Percentiles rank a stretch among this genome's conserved stretches.
Evolutionary conservation across 257 asterid genomes (phyloP).

Genomic region (Capsicum pubescens): DNA sequence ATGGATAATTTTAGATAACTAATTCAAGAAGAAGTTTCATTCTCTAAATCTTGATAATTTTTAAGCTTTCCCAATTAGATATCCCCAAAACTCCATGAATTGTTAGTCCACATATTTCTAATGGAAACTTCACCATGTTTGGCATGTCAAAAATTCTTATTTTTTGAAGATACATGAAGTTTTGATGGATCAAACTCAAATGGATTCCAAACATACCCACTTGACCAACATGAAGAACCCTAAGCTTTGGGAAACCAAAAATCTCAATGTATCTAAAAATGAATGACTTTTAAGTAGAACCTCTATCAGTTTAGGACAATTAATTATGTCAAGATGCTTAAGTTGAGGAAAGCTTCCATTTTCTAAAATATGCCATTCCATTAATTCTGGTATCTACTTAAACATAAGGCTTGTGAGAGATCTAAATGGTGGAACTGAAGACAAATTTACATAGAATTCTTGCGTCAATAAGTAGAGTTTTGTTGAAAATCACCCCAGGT

Average conservation of each 20-base stretch:
- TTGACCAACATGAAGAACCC: slow-evolving; percentile 47
- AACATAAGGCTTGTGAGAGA: too few relatives aligned
- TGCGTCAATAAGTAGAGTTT: too few relatives aligned
- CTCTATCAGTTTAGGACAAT: slow-evolving; percentile 52
- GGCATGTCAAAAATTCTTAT: slow-evolving; percentile 11
- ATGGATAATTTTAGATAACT: background rate
- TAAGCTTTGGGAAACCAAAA: slow-evolving; percentile 67
- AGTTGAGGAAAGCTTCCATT: slow-evolving; percentile 53
- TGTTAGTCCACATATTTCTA: slow-evolving; percentile 17
- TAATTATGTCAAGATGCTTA: slow-evolving; percentile 59
- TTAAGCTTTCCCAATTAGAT: background rate
- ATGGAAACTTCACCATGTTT: slow-evolving; percentile 13
- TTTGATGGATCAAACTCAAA: background rate
- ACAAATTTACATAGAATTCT: too few relatives aligned
- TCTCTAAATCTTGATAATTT: background rate
- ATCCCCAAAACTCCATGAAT: background rate
- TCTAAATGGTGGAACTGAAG: too few relatives aligned
- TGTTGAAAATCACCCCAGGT: slow-evolving; percentile 13
- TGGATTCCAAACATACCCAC: slow-evolving; percentile 15
- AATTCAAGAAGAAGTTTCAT: background rate
- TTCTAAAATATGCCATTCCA: slow-evolving; percentile 52
- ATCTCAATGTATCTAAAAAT: slow-evolving; percentile 60
- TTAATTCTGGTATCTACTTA: slow-evolving; percentile 68
- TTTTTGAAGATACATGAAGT: background rate
- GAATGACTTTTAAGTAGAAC: slow-evolving; percentile 56